These are phyloP conservation scores for Bruguiera gymnorhiza DNA, from an alignment of 345 rosid genomes.

Conservation along the genomic window DNA sequence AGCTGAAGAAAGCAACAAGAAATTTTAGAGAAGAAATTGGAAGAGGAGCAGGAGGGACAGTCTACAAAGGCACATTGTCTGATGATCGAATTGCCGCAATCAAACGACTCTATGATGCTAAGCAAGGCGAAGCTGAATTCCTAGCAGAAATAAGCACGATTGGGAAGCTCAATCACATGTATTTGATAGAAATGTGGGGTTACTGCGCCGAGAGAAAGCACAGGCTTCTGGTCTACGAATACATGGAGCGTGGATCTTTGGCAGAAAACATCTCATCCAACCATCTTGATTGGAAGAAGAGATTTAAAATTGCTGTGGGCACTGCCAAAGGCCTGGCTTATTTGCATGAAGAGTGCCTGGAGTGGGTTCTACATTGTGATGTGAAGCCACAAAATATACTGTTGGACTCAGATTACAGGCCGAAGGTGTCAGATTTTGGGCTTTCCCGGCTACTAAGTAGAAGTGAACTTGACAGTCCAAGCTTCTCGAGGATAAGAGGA, in stretches of 20 bases:
- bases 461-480: not conserved
- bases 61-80: slow-evolving; percentile 24
- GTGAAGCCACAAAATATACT: slow-evolving; percentile 22
- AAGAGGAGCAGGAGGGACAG: slow-evolving; percentile 28
- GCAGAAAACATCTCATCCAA: slow-evolving; percentile 7
- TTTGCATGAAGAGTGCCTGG: slow-evolving; percentile 24
- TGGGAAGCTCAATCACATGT: slow-evolving; percentile 40
- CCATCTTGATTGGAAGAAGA: slow-evolving; percentile 12
- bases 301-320: slow-evolving; percentile 17
- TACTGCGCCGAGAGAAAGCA: slow-evolving; percentile 26
- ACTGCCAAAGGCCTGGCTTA: slow-evolving; percentile 20
- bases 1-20: slow-evolving; percentile 27
- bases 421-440: slow-evolving; percentile 21
- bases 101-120: slow-evolving; percentile 22
- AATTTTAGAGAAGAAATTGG: slow-evolving; percentile 32
- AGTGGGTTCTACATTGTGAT: slow-evolving; percentile 23
- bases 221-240: slow-evolving; percentile 22
- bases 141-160: slow-evolving; percentile 38
- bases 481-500: slow-evolving; percentile 23
- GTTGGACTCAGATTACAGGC: slow-evolving; percentile 8
- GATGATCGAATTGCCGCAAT: slow-evolving; percentile 25
- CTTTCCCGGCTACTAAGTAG: slow-evolving; percentile 11
- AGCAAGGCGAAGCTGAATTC: slow-evolving; percentile 36
- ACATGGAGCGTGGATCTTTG: slow-evolving; percentile 20
- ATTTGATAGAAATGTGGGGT: slow-evolving; percentile 35